A percentile compares a stretch with the other conserved stretches of the same genome.
phyloP scores from a whole-genome alignment of 2,329 filamentous ascomycete genomes.

The Paecilomyces formosus region DNA sequence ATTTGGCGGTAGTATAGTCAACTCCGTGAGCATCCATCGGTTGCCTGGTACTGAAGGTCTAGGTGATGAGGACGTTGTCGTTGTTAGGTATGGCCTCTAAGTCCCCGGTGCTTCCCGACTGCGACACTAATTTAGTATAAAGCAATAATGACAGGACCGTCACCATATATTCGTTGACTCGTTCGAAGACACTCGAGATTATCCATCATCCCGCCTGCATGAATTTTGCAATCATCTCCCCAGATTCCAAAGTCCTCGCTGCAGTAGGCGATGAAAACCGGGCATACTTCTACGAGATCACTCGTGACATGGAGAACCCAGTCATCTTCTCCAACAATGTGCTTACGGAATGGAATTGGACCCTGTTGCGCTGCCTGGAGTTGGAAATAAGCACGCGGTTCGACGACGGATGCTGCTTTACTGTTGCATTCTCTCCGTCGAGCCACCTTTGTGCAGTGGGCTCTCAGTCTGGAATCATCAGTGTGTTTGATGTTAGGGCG shows the following conservation, averaged over 20 bases:
- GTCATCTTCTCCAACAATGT: conserved; percentile 18
- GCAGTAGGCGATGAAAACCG: conserved; percentile 83
- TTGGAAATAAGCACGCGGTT: conserved; percentile 33
- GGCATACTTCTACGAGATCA: conserved; percentile 68
- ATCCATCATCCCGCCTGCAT: conserved; percentile 75
- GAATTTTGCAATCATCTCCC: conserved; percentile 91
- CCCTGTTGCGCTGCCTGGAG: conserved; percentile 28
- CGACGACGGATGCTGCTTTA: conserved; percentile 40
- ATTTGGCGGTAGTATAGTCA: conserved; percentile 58
- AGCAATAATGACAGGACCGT: conserved; percentile 93
- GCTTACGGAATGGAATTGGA: conserved; percentile 35
- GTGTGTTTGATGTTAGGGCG: conserved; percentile 34
- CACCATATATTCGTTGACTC: conserved; percentile 68
- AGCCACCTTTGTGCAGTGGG: conserved; percentile 43
- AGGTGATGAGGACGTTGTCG: conserved; percentile 49
- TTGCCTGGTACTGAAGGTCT: conserved; percentile 36
- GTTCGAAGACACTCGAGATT: conserved; percentile 60
- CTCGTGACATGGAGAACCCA: conserved; percentile 19
- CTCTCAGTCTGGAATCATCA: conserved; percentile 43
- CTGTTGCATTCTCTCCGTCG: conserved; percentile 42
- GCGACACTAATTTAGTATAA: conserved; percentile 51
- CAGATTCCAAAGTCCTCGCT: conserved; percentile 70
- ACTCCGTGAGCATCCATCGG: conserved; percentile 59
- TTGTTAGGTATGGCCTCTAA: conserved; percentile 35
- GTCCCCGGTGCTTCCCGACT: conserved; percentile 11